Evolutionary conservation across 140 eudicot species (phyloP), one percentile per base, ranked within the genome.

Genomic region (Senecio squalidus): DNA sequence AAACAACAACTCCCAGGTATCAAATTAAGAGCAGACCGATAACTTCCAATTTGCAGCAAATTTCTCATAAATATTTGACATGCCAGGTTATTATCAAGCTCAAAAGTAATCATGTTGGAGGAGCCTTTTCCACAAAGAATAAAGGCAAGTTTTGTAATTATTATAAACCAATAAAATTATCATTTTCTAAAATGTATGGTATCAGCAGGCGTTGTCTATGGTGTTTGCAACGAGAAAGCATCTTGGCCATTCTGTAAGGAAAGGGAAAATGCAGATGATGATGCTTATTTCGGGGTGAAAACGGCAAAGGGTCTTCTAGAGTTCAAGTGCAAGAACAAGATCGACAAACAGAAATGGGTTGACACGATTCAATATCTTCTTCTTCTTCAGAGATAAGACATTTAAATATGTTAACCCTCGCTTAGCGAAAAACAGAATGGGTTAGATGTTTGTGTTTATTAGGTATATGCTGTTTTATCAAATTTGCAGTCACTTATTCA

Each of bases 91-190:
- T 69, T 16, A 78, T 83, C 64, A 83, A 80, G 75, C 53, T 83
- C 69, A 90, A 86, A 73, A 85, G 90, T 83, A 85, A 78, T 58
- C 83, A 85, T 68, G 80, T 89, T 14, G 94, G 94, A 58, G 94
- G 97, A 60, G 94, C 95, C 59, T 90, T 90, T 74, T 80, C 94
- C 60, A 85, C 83, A 61, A 89, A 82, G 70, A 78, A 76, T 33
- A 90, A 85, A 86, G 84, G 97, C 80, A 74, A 80, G 89, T 53
- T 64, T 69, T 41, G 55, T 52, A 63, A 66, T 46, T 55, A 38
- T 43, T 34, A n/a, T 64, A 15, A 40, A 31, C 62, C 30, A 24
- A 39, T 22, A n/a, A n/a, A n/a, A n/a, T n/a, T n/a, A n/a, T n/a
- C n/a, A n/a, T n/a, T n/a, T n/a, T n/a, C n/a, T n/a, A n/a, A 13